These are phyloP conservation scores for Diaporthe destruens DNA, from an alignment of 2,329 filamentous ascomycete species.

Conservation along the genomic window DNA sequence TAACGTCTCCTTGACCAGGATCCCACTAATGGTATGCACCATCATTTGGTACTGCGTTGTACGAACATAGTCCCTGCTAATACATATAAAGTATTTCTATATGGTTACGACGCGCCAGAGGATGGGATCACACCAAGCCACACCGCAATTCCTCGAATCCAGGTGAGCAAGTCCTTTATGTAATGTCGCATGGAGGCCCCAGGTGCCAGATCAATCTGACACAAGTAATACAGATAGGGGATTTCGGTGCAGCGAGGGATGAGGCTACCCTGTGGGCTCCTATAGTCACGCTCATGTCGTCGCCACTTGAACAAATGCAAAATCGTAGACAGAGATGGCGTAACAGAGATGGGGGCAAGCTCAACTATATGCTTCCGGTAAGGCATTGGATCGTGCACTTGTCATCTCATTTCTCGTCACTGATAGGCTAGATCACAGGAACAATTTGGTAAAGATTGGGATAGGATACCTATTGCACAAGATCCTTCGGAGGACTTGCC, in stretches of 20 bases:
- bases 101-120: neutral
- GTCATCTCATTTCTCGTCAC: neutral
- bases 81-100: neutral
- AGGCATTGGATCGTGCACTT: neutral
- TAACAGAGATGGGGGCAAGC: neutral
- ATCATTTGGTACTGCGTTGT: neutral
- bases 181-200: neutral
- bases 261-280: neutral
- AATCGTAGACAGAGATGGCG: neutral
- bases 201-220: neutral
- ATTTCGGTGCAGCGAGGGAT: neutral
- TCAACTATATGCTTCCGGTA: neutral
- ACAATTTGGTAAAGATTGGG: conserved; percentile 26
- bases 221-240: neutral
- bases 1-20: neutral
- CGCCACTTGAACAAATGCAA: accelerated
- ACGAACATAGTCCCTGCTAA: neutral
- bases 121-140: neutral
- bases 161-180: neutral
- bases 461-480: neutral
- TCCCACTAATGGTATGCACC: neutral
- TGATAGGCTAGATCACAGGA: neutral
- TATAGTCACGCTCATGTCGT: too few relatives aligned
- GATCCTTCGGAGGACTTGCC: conserved; percentile 1
- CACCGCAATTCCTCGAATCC: neutral